Evolutionary conservation across 164 flowering plant species (phyloP).

Genomic region (Saururus chinensis): DNA sequence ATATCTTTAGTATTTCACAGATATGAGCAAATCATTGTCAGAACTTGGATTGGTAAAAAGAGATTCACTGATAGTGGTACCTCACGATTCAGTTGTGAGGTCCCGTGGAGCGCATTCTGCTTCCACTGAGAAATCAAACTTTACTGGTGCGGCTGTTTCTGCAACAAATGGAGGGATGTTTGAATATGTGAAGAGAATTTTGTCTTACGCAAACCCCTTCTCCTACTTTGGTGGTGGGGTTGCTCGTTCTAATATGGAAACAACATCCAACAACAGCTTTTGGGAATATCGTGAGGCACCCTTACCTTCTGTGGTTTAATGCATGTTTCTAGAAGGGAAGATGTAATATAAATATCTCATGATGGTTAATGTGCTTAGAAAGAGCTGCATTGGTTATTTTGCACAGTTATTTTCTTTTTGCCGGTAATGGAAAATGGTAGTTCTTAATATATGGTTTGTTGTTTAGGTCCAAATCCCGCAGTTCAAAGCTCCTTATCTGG

Average conservation of each 20-base stretch:
- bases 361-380: neutral
- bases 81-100: slow-evolving; percentile 19
- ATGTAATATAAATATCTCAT: neutral
- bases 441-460: neutral
- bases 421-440: neutral
- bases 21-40: slow-evolving; percentile 42
- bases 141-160: slow-evolving; percentile 23
- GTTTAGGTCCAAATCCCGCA: slow-evolving; percentile 37
- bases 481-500: slow-evolving; percentile 20
- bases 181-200: slow-evolving; percentile 28
- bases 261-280: slow-evolving; percentile 22
- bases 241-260: slow-evolving; percentile 27
- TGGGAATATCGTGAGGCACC: slow-evolving; percentile 53
- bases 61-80: slow-evolving; percentile 71
- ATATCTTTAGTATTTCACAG: slow-evolving; percentile 20
- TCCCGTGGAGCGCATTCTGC: slow-evolving; percentile 16
- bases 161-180: slow-evolving; percentile 42
- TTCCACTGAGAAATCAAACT: slow-evolving; percentile 5
- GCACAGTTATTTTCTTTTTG: neutral
- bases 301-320: neutral
- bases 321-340: too few relatives aligned
- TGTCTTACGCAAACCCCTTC: slow-evolving; percentile 66
- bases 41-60: slow-evolving; percentile 56
- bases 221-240: slow-evolving; percentile 45
- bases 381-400: neutral